Percentiles rank a stretch among this genome's conserved stretches.
phyloP scores from a whole-genome alignment of 2,329 filamentous ascomycete genomes.

The Diplodia sapinea region DNA sequence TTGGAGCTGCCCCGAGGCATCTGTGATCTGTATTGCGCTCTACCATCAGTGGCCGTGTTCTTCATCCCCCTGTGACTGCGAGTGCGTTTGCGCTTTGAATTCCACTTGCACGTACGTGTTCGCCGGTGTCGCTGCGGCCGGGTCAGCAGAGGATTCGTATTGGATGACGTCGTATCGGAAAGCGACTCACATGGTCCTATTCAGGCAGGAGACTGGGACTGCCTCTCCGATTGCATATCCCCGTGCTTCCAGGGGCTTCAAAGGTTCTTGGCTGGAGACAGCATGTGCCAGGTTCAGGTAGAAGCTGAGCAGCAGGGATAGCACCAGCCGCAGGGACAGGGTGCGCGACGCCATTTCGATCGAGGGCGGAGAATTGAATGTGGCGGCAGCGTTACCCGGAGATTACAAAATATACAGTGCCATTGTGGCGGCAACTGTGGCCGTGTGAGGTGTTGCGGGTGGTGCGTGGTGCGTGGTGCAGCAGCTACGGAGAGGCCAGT shows the following conservation, averaged over 20 bases:
- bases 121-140: slow-evolving; percentile 76
- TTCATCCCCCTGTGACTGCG: neutral
- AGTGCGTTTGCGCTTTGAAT: slow-evolving; percentile 16
- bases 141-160: slow-evolving; percentile 3
- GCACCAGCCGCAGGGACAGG: slow-evolving; percentile 30
- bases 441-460: slow-evolving; percentile 23
- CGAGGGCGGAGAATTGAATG: neutral
- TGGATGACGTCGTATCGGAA: slow-evolving; percentile 17
- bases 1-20: slow-evolving; percentile 79
- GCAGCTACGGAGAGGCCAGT: slow-evolving; percentile 28
- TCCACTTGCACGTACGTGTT: slow-evolving; percentile 62
- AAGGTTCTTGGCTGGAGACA: slow-evolving; percentile 50
- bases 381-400: neutral
- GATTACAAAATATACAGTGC: slow-evolving; percentile 24
- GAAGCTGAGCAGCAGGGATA: slow-evolving; percentile 40
- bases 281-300: slow-evolving; percentile 47
- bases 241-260: slow-evolving; percentile 43
- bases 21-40: slow-evolving; percentile 62
- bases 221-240: slow-evolving; percentile 56
- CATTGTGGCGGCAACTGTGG: slow-evolving; percentile 26
- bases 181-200: slow-evolving; percentile 55
- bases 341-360: slow-evolving; percentile 22
- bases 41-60: slow-evolving; percentile 13
- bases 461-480: slow-evolving; percentile 23
- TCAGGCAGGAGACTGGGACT: slow-evolving; percentile 60